Evolutionary conservation across 2,329 filamentous ascomycete genomes (phyloP).

Genomic region (Cercospora sp.): DNA sequence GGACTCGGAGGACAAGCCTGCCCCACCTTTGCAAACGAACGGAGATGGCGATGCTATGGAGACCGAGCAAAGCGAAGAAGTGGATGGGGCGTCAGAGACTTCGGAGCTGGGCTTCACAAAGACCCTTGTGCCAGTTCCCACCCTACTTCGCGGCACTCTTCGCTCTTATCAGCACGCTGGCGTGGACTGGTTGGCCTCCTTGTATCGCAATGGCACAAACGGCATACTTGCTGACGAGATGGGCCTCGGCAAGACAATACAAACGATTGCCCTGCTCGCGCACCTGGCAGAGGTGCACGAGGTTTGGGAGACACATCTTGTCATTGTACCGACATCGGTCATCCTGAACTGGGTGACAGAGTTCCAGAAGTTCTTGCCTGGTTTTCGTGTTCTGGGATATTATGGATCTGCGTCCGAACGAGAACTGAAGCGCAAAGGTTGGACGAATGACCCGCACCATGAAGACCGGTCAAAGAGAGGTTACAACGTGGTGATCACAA

Average conservation of each 20-base stretch:
- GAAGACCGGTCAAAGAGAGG: conserved; percentile 86
- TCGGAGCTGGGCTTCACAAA: conserved; percentile 32
- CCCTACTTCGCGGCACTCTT: conserved; percentile 75
- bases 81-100: conserved; percentile 22
- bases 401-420: conserved; percentile 93
- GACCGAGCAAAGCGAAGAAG: conserved; percentile 13
- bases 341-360: conserved; percentile 99
- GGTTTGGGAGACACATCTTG: conserved; percentile 93
- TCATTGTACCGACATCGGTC: conserved; percentile 95
- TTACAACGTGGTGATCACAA: conserved; percentile 98
- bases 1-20: neutral
- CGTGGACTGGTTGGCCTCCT: conserved; percentile 91
- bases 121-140: conserved; percentile 57
- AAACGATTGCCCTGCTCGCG: conserved; percentile 90
- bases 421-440: conserved; percentile 84
- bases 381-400: conserved; percentile 96
- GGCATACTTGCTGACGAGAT: conserved; percentile 97
- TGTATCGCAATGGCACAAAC: conserved; percentile 91
- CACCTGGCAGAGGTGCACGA: conserved; percentile 88
- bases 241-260: conserved; percentile 97
- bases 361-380: conserved; percentile 98
- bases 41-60: conserved; percentile 30
- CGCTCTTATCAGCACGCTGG: conserved; percentile 96
- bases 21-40: neutral
- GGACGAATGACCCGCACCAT: conserved; percentile 70